Percentiles rank a stretch among this genome's conserved stretches.
phyloP scores from a whole-genome alignment of 495 filamentous ascomycete genomes.

The Recurvomyces mirabilis region DNA sequence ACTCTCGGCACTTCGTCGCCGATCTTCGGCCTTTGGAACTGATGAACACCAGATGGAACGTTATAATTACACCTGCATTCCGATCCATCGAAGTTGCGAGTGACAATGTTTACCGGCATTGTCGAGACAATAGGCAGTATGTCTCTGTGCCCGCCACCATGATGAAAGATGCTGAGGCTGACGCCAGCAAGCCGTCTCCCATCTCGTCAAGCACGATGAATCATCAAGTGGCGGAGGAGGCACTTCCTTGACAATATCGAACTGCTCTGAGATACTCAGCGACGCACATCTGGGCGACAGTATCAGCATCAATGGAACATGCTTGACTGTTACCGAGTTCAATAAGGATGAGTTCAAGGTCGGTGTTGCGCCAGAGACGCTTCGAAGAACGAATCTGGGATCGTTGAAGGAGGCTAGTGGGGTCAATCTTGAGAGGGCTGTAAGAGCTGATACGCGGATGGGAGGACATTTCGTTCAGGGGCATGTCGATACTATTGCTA shows the following conservation, averaged over 20 bases:
- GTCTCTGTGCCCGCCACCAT: constrained; percentile 22
- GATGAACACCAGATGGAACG: too few relatives aligned
- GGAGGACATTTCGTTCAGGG: constrained; percentile 82
- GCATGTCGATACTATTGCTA: constrained; percentile 83
- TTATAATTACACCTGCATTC: too few relatives aligned
- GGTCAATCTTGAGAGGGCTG: constrained; percentile 91
- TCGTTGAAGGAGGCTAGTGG: constrained; percentile 41
- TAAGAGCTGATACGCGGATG: constrained; percentile 81
- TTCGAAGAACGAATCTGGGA: constrained; percentile 90
- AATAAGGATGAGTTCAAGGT: constrained; percentile 66
- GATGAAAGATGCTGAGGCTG: constrained; percentile 21
- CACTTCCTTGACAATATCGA: constrained; percentile 77
- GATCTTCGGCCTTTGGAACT: too few relatives aligned
- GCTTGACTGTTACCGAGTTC: constrained; percentile 85
- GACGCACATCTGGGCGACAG: constrained; percentile 85
- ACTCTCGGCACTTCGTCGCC: too few relatives aligned
- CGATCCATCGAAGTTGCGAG: too few relatives aligned
- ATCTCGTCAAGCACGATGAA: constrained; percentile 67
- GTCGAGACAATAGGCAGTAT: constrained; percentile 90
- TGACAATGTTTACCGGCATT: constrained; percentile 89
- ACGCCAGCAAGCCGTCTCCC: constrained; percentile 57
- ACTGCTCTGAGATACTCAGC: constrained; percentile 59
- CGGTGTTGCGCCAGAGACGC: constrained; percentile 89
- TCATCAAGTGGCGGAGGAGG: constrained; percentile 58
- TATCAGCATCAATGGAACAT: constrained; percentile 84